Base-by-base conservation (phyloP, 495 filamentous ascomycete genomes). In the Aspergillus nanangensis region DNA sequence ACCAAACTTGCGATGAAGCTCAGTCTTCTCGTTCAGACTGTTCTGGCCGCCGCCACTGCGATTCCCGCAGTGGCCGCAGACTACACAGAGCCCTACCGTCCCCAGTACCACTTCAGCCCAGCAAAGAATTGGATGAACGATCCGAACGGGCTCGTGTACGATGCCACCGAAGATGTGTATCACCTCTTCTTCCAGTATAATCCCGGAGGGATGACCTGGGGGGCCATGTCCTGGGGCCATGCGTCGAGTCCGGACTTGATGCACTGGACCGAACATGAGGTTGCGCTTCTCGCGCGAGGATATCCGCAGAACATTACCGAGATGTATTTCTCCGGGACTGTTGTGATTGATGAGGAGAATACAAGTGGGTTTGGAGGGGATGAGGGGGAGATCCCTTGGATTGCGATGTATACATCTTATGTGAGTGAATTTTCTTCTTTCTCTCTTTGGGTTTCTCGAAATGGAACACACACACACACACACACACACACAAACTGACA, bases 91-190 rank as follows among this genome's bases (percentile, higher is more conserved):
- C 52, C 58, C 19, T 66, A 71, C 46, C 70, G 78, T 37, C 73
- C 74, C 17, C 53, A 64, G 27, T 66, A 53, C 38, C 79, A 83
- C 57, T 83, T 71, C 61, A 72, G 71, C 10, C 78, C 79, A 0
- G 63, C 65, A 3, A 48, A 53, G 18, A 59, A 70, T 42, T 82
- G 78, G 56, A 80, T 82, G 71, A 81, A 82, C 52, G 79, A 82
- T 50, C 78, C 80, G 7, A 80, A 76, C 58, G 78, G 80, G 38
- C 70, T 81, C 48, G 67, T 80, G 23, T 58, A 48, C 24, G 44
- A 68, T 45, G 63, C 61, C 0, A 55, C 33, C 1, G n/a, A n/a
- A n/a, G n/a, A n/a, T n/a, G n/a, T n/a, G n/a, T 69, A 74, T 36
- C 68, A 72, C 38, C 38, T 74, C 17, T 71, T 58, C 44, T 71